phyloP scores from a whole-genome alignment of 2,329 filamentous ascomycete species.

The Amesomyces nigricolor region DNA sequence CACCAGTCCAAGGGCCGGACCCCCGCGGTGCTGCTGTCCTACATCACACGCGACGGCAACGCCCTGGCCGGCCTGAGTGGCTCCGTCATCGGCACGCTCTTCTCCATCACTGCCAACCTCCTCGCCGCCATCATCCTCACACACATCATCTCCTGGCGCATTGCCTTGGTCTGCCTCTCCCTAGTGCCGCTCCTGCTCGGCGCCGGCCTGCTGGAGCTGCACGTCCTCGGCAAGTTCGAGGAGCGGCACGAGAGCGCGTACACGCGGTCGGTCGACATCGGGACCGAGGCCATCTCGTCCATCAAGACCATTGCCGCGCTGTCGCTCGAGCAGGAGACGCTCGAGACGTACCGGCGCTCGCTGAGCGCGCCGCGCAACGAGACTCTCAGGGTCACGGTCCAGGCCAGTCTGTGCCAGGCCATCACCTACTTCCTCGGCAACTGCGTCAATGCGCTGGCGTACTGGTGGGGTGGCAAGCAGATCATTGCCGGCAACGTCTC shows the following conservation, averaged over 20 bases:
- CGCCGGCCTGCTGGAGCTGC: constrained; percentile 63
- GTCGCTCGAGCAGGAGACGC: constrained; percentile 47
- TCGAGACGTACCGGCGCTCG: constrained; percentile 47
- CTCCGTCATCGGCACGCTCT: constrained; percentile 64
- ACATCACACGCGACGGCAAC: constrained; percentile 64
- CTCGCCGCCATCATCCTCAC: constrained; percentile 62
- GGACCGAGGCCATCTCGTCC: constrained; percentile 60
- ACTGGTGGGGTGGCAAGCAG: constrained; percentile 73
- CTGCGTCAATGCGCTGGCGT: constrained; percentile 67
- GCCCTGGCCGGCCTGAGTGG: constrained; percentile 64
- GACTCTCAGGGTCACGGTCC: constrained; percentile 43
- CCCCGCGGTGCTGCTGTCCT: constrained; percentile 56
- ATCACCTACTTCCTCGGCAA: constrained; percentile 58
- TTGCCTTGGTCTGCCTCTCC: constrained; percentile 65
- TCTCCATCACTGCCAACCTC: constrained; percentile 64
- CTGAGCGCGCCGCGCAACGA: constrained; percentile 48
- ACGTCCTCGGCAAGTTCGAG: constrained; percentile 55
- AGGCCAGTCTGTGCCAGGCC: constrained; percentile 55
- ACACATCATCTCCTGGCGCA: constrained; percentile 69
- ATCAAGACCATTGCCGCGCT: constrained; percentile 58
- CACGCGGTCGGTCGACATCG: constrained; percentile 56
- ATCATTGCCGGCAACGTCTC: constrained; percentile 60
- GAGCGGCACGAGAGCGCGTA: constrained; percentile 60
- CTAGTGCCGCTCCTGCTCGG: constrained; percentile 63
- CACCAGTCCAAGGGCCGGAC: constrained; percentile 61